Percentiles rank a stretch among this genome's conserved stretches.
Evolutionary conservation across 2,329 filamentous ascomycete species (phyloP).

Genomic region (Talaromyces islandicus): DNA sequence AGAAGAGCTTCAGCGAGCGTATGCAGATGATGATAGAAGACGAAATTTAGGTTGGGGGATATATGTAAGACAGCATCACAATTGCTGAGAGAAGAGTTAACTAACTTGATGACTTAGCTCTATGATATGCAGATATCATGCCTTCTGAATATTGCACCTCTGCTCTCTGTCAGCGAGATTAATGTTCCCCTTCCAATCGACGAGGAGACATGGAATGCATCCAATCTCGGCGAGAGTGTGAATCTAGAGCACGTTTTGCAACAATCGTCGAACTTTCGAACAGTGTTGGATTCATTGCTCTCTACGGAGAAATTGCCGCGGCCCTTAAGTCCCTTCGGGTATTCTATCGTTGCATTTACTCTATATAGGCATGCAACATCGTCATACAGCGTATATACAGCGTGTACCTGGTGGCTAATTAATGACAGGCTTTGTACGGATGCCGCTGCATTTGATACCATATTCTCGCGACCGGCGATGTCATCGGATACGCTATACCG

Average conservation of each 20-base stretch:
- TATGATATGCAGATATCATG: constrained; percentile 14
- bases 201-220: constrained; percentile 11
- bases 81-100: neutral
- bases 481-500: constrained; percentile 10
- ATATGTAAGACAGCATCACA: constrained; percentile 5
- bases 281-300: constrained; percentile 10
- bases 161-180: constrained; percentile 11
- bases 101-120: constrained; percentile 5
- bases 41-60: constrained; percentile 13
- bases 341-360: constrained; percentile 11
- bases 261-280: constrained; percentile 9
- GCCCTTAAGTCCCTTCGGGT: constrained; percentile 11
- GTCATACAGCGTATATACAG: neutral
- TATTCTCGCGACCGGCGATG: constrained; percentile 6
- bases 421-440: constrained; percentile 10
- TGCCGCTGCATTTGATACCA: constrained; percentile 10
- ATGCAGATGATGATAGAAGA: constrained; percentile 12
- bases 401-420: neutral
- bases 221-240: constrained; percentile 1
- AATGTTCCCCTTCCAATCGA: constrained; percentile 11
- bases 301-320: constrained; percentile 10
- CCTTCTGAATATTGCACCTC: constrained; percentile 11
- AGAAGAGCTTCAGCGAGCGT: constrained; percentile 10
- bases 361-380: constrained; percentile 5
- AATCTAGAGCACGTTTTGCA: constrained; percentile 6